Conservation (phyloP, 202 grass and related monocot species). For the Eragrostis tef region DNA sequence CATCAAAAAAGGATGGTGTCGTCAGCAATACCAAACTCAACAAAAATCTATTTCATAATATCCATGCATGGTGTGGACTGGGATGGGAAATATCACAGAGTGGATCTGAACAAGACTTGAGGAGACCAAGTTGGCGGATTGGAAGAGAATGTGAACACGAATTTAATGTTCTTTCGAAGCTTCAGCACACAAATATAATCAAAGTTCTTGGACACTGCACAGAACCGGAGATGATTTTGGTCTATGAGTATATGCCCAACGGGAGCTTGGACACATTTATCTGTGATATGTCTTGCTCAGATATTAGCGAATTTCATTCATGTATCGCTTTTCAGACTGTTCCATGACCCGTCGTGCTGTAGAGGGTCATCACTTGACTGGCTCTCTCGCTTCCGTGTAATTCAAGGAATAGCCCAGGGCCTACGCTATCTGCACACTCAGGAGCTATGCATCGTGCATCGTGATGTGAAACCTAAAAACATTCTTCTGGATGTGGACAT, state of each 20-base stretch:
- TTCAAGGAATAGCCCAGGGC: neutral
- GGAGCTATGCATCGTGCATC: neutral
- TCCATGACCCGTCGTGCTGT: neutral
- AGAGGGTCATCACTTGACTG: neutral
- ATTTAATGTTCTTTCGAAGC: neutral
- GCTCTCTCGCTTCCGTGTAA: neutral
- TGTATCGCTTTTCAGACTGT: neutral
- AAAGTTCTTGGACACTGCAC: constrained; percentile 12
- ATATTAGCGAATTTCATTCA: neutral
- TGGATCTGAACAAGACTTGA: neutral
- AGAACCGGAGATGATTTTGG: neutral
- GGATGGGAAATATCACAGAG: neutral
- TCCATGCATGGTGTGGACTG: too few species aligned
- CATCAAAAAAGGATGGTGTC: too few species aligned
- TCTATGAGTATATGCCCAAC: constrained; percentile 7
- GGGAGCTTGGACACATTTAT: constrained; percentile 6
- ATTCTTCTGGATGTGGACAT: constrained; percentile 7
- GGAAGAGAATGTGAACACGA: too few species aligned
- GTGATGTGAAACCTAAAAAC: constrained; percentile 14
- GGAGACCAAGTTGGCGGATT: too few species aligned
- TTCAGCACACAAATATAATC: constrained; percentile 26
- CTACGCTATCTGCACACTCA: neutral
- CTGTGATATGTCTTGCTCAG: neutral
- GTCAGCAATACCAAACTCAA: too few species aligned
- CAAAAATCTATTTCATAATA: too few species aligned